These are phyloP conservation scores for Fraxinus ornus DNA, from an alignment of 305 asterid genomes.

Conservation along the genomic window DNA sequence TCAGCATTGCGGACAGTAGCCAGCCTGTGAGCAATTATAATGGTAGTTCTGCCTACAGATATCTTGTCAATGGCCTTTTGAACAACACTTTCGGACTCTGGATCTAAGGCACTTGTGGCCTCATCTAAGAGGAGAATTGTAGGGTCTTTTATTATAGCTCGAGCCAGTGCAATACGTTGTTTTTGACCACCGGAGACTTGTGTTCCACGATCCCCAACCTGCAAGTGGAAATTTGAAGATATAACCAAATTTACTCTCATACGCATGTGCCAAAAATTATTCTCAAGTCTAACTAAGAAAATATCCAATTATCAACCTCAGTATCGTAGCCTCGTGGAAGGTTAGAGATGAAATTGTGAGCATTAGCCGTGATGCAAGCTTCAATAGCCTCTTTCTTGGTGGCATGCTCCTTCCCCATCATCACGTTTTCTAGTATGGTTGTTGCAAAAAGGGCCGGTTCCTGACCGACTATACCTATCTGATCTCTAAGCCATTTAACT, in stretches of 20 bases:
- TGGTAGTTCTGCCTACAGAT: conserved; percentile 61
- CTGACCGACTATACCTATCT: conserved; percentile 89
- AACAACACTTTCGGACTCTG: conserved; percentile 61
- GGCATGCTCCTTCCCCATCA: conserved; percentile 78
- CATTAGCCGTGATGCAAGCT: conserved; percentile 72
- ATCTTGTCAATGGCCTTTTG: conserved; percentile 79
- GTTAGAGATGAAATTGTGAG: conserved; percentile 60
- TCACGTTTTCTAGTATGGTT: conserved; percentile 68
- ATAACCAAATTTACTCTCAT: background rate
- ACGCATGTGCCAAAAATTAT: background rate
- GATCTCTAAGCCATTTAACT: conserved; percentile 80
- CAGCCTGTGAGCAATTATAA: conserved; percentile 72
- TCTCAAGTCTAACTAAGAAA: background rate
- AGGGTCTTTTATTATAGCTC: conserved; percentile 81
- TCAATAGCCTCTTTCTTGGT: conserved; percentile 62
- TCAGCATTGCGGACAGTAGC: conserved; percentile 77
- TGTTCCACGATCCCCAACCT: conserved; percentile 86
- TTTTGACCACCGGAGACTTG: conserved; percentile 85
- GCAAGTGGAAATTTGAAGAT: conserved; percentile 14
- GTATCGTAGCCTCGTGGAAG: conserved; percentile 82
- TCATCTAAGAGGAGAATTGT: conserved; percentile 69
- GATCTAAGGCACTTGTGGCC: conserved; percentile 83
- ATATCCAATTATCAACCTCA: conserved; percentile 36
- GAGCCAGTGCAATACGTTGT: conserved; percentile 77
- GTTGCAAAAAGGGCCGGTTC: conserved; percentile 78